phyloP scores from a whole-genome alignment of 768 basidiomycete genomes.

The Lactifluus echinatus region DNA sequence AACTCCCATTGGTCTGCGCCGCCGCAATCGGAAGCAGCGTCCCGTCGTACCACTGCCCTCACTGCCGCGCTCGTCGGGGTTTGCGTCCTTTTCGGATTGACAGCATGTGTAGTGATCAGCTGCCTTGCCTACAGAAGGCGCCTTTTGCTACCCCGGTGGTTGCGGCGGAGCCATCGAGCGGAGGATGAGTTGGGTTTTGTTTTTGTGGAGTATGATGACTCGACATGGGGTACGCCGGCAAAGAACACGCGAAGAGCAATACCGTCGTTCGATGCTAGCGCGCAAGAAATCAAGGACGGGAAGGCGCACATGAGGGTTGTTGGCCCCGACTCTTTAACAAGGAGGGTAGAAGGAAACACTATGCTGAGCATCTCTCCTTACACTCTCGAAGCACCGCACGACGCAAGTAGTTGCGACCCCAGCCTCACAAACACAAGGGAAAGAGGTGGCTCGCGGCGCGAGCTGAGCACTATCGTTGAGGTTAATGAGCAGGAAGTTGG shows the following conservation, averaged over 20 bases:
- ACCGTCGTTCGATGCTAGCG: background rate
- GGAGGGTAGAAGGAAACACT: background rate
- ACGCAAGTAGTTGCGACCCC: background rate
- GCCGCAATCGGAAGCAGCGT: background rate
- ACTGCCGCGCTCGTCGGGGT: constrained; percentile 5
- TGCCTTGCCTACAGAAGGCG: background rate
- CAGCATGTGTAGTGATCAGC: background rate
- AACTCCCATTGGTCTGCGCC: background rate
- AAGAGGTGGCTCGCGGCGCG: background rate
- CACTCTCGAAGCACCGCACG: background rate
- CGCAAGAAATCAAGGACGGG: background rate
- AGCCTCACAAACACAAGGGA: background rate
- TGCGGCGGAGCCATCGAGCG: background rate
- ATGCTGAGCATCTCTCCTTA: background rate
- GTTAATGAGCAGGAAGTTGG: background rate
- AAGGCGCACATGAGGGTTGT: background rate
- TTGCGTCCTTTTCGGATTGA: constrained; percentile 5
- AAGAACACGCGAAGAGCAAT: background rate
- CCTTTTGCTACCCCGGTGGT: background rate
- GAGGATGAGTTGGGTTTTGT: constrained; percentile 11
- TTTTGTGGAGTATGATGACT: constrained; percentile 13
- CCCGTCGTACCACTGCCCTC: background rate
- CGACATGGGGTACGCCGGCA: background rate
- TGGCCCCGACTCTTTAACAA: background rate
- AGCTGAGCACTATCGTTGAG: background rate